A percentile compares a stretch with the other conserved stretches of the same genome.
Conservation (phyloP, 768 basidiomycete genomes). For the Suillus variegatus region DNA sequence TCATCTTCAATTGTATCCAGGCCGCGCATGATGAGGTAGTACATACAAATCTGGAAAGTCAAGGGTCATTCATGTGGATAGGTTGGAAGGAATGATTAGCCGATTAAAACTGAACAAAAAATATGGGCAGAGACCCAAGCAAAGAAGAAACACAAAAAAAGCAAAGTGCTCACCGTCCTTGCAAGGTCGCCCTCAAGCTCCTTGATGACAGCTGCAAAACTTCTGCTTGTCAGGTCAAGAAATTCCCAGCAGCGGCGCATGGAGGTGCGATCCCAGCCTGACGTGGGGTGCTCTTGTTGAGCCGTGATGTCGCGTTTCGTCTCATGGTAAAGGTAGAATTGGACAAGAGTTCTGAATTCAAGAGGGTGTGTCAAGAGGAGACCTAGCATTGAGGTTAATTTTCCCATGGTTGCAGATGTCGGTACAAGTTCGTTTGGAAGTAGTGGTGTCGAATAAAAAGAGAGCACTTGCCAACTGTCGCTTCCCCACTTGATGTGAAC, state of each 20-base stretch:
- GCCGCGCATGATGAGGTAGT: conserved; percentile 91
- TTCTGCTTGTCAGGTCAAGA: conserved; percentile 85
- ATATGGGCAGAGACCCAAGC: background rate
- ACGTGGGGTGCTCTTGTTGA: conserved; percentile 69
- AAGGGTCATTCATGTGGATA: conserved; percentile 1
- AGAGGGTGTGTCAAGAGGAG: conserved; percentile 76
- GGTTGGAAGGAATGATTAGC: background rate
- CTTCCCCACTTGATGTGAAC: background rate
- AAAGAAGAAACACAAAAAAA: conserved; percentile 7
- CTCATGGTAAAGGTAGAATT: conserved; percentile 84
- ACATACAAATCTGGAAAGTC: conserved; percentile 78
- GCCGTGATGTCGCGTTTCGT: conserved; percentile 80
- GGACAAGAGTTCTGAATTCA: conserved; percentile 82
- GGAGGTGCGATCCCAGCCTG: conserved; percentile 81
- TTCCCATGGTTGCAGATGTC: conserved; percentile 45
- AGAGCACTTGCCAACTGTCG: background rate
- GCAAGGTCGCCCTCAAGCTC: conserved; percentile 95
- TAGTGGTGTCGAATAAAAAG: background rate
- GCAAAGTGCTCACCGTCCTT: conserved; percentile 66
- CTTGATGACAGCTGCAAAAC: conserved; percentile 92
- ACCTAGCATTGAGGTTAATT: conserved; percentile 55
- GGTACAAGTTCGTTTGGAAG: background rate
- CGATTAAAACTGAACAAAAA: background rate
- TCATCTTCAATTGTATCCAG: conserved; percentile 99
- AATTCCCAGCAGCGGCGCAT: conserved; percentile 94